Conservation (phyloP, 495 filamentous ascomycete species). For the Lindgomyces ingoldianus region DNA sequence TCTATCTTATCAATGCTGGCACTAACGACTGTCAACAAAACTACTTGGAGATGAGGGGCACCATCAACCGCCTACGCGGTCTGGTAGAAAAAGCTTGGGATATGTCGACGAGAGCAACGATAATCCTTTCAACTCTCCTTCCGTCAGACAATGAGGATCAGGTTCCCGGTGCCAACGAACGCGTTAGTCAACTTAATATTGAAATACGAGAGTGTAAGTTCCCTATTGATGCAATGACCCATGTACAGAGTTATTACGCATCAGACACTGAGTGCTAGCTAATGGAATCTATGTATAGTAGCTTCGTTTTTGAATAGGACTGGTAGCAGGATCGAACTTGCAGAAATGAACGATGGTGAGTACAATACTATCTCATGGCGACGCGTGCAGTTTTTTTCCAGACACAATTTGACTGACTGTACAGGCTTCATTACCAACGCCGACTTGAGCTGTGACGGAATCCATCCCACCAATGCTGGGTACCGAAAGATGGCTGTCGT, state of each 20-base stretch:
- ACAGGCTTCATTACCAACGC: slow-evolving; percentile 1
- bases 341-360: slow-evolving; percentile 14
- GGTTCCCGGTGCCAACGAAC: slow-evolving; percentile 3
- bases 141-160: slow-evolving; percentile 5
- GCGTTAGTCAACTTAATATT: not conserved
- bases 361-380: too few relatives aligned
- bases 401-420: too few relatives aligned
- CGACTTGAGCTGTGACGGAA: not conserved
- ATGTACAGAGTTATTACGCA: too few relatives aligned
- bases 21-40: slow-evolving; percentile 17
- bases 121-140: slow-evolving; percentile 9
- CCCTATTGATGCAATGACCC: too few relatives aligned
- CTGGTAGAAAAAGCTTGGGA: not conserved
- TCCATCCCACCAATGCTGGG: slow-evolving; percentile 7
- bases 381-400: too few relatives aligned
- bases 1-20: slow-evolving; percentile 19
- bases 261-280: too few relatives aligned
- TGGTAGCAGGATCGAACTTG: not conserved
- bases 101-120: not conserved
- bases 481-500: slow-evolving; percentile 14
- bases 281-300: too few relatives aligned
- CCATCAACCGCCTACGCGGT: not conserved
- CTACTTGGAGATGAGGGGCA: not conserved
- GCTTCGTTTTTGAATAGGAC: not conserved
- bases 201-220: not conserved